Evolutionary conservation across 2,329 filamentous ascomycete species (phyloP).

Genomic region (Pseudogymnoascus sp.): DNA sequence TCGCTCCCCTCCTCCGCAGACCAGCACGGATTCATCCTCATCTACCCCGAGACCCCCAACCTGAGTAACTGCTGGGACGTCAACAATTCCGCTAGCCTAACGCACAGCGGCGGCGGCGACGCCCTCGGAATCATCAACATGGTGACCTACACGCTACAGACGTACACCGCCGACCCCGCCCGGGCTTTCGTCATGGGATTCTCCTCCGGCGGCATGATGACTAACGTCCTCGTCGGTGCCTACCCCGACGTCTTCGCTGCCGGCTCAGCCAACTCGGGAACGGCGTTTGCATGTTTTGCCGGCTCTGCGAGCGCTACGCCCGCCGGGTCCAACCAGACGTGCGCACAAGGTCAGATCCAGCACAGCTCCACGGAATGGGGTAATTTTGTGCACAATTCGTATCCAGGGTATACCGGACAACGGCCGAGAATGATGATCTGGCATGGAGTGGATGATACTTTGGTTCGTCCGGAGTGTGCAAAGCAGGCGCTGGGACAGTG

Average conservation of each 20-base stretch:
- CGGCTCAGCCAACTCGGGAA: constrained; percentile 32
- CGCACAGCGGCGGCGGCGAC: constrained; percentile 45
- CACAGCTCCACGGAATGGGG: constrained; percentile 36
- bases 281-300: constrained; percentile 27
- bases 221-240: constrained; percentile 35
- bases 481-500: constrained; percentile 36
- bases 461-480: constrained; percentile 30
- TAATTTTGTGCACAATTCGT: constrained; percentile 32
- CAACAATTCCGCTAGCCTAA: constrained; percentile 38
- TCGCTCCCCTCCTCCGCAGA: constrained; percentile 44
- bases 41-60: constrained; percentile 46
- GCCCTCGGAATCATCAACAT: constrained; percentile 46
- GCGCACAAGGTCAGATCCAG: constrained; percentile 29
- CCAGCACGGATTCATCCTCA: constrained; percentile 45
- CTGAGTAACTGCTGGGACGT: constrained; percentile 49
- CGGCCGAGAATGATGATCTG: constrained; percentile 32
- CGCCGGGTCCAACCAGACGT: constrained; percentile 42
- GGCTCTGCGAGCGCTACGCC: constrained; percentile 33
- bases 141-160: constrained; percentile 40
- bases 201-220: constrained; percentile 36
- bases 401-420: constrained; percentile 27
- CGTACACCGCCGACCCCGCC: constrained; percentile 39
- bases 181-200: constrained; percentile 41
- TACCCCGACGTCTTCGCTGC: constrained; percentile 38
- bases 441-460: constrained; percentile 29